These are phyloP conservation scores for Marasmius tenuissimus DNA, from an alignment of 1,284 basidiomycete genomes.

Conservation along the genomic window DNA sequence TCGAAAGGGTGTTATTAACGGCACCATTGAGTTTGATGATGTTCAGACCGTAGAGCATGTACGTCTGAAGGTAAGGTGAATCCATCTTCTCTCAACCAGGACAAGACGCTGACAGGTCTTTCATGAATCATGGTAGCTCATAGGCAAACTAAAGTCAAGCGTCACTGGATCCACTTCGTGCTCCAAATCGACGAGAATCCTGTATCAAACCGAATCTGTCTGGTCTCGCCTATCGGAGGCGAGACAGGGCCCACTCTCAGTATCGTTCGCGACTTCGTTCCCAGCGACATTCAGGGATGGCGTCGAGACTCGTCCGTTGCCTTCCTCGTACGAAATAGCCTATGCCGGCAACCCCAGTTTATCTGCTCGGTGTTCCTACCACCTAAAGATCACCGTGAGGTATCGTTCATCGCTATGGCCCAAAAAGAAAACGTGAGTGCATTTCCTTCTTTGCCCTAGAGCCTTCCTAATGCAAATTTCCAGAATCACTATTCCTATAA, in stretches of 20 bases:
- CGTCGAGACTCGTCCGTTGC: constrained; percentile 3
- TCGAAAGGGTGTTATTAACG: constrained; percentile 5
- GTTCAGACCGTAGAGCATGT: neutral
- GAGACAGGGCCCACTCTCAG: neutral
- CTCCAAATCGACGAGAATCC: constrained; percentile 5
- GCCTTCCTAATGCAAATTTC: neutral
- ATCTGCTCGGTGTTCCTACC: constrained; percentile 8
- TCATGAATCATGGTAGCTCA: neutral
- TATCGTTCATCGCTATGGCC: constrained; percentile 4
- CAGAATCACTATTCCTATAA: neutral
- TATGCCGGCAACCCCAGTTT: constrained; percentile 10
- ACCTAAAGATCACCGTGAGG: constrained; percentile 4
- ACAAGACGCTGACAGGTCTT: neutral
- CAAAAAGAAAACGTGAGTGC: constrained; percentile 8
- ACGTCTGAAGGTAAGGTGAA: constrained; percentile 8
- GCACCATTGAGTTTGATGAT: constrained; percentile 5
- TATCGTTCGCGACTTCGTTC: constrained; percentile 10
- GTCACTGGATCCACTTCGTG: constrained; percentile 6
- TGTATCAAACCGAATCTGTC: constrained; percentile 4
- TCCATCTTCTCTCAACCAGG: neutral
- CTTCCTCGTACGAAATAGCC: constrained; percentile 11
- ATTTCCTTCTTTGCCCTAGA: neutral
- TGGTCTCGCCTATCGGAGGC: constrained; percentile 1
- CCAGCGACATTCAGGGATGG: constrained; percentile 12
- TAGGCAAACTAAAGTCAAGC: constrained; percentile 8